Percentiles rank a stretch among this genome's conserved stretches.
phyloP scores from a whole-genome alignment of 2,329 filamentous ascomycete species.

The Fusarium torreyae region DNA sequence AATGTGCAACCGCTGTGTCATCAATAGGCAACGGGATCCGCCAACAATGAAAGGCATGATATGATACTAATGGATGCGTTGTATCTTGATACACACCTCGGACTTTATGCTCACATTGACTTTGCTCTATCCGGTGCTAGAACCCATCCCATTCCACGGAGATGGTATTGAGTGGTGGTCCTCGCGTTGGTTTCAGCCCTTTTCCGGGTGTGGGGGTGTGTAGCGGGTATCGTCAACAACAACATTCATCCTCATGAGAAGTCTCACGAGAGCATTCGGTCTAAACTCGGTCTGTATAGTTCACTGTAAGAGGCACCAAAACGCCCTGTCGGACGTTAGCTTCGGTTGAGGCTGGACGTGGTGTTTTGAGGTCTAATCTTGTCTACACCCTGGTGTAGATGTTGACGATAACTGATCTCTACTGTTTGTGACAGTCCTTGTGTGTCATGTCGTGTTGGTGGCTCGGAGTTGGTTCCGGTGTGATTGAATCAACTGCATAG shows the following conservation, averaged over 20 bases:
- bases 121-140: slow-evolving; percentile 43
- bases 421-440: slow-evolving; percentile 18
- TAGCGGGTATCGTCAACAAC: not conserved
- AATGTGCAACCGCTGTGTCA: slow-evolving; percentile 17
- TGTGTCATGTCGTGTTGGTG: slow-evolving; percentile 21
- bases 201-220: slow-evolving; percentile 24
- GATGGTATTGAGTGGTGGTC: slow-evolving; percentile 41
- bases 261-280: slow-evolving; percentile 18
- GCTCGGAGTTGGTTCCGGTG: slow-evolving; percentile 3
- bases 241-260: slow-evolving; percentile 9
- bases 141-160: slow-evolving; percentile 41
- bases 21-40: slow-evolving; percentile 20
- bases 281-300: not conserved
- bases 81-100: not conserved
- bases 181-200: slow-evolving; percentile 37
- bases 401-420: slow-evolving; percentile 1
- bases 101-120: not conserved
- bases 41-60: slow-evolving; percentile 19
- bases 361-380: not conserved
- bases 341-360: slow-evolving; percentile 19
- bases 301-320: slow-evolving; percentile 2
- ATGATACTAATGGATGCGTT: slow-evolving; percentile 5
- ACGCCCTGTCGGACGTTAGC: slow-evolving; percentile 8
- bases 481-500: slow-evolving; percentile 4
- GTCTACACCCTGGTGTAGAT: slow-evolving; percentile 19